Base-by-base conservation (phyloP, 2,329 filamentous ascomycete species). In the Ophiostoma piceae region DNA sequence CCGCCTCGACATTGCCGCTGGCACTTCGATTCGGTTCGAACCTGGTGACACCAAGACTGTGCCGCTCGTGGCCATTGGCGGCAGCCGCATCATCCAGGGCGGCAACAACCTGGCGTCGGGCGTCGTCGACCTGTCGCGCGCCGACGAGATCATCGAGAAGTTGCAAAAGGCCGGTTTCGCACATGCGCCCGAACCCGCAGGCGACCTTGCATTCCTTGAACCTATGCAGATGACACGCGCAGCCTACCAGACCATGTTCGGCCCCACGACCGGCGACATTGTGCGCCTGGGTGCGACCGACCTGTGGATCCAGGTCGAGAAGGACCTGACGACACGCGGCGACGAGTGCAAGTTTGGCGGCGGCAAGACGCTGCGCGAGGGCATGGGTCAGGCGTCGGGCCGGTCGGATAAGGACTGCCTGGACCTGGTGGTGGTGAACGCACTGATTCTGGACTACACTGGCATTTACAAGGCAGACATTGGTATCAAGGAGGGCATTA, bases 401-500 rank as follows among this genome's bases (percentile, higher is more conserved):
- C 85, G 92, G 62, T 80, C 85, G 0, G 90, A 94, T 75, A 82
- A 84, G 2, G 88, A 94, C 32, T 88, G 87, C 32, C 81, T 97
- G 71, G 94, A 98, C 77, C 86, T 94, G 66, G 92, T 97, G 32
- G 87, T 98, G 71, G 92, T 89, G 1, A 98, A 97, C 76, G 94
- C 94, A 5, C 81, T 98, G 73, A 90, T 98, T 51, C 85, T 98
- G 26, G 94, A 98, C 80, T 96, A 90, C 86, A 90, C 86, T 0
- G 94, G 94, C 66, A 97, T 98, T 76, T 96, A 92, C 84, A 98
- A 98, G 81, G 94, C 94, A 6, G 94, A 98, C 78, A 96, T 98
- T 77, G 94, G 94, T 37, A 89, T 98, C 78, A 97, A 96, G 79
- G 80, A 93, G 74, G 94, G 94, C 1, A 78, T 90, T 54, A 97